phyloP scores from a whole-genome alignment of 306 rosid genomes.

The Vigna mungo region DNA sequence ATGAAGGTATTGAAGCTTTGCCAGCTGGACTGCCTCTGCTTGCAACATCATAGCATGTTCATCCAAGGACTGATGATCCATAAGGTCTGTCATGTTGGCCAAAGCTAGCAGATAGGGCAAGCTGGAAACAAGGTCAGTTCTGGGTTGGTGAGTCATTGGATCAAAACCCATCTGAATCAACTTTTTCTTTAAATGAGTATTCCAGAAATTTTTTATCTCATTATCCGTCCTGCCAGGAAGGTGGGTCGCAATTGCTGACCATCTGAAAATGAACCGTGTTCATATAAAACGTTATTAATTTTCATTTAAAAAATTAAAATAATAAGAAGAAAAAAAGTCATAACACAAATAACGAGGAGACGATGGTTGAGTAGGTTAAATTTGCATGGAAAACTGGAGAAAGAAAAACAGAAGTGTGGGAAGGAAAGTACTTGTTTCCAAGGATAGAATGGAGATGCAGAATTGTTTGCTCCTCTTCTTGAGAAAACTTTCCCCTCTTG shows the following conservation, averaged over 20 bases:
- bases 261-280: constrained; percentile 46
- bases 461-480: constrained; percentile 85
- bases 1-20: constrained; percentile 66
- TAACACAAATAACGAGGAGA: not conserved
- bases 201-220: constrained; percentile 90
- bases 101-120: constrained; percentile 69
- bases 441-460: constrained; percentile 90
- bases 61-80: constrained; percentile 56
- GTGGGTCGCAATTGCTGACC: constrained; percentile 87
- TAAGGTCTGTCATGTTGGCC: constrained; percentile 65
- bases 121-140: constrained; percentile 73
- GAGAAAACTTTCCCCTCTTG: constrained; percentile 87
- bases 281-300: too few relatives aligned
- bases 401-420: not conserved
- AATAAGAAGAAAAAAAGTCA: not conserved
- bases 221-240: constrained; percentile 84
- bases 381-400: not conserved
- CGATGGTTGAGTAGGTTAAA: constrained; percentile 15
- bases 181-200: constrained; percentile 84
- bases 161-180: constrained; percentile 91
- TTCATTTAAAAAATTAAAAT: not conserved
- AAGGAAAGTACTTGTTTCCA: constrained; percentile 73
- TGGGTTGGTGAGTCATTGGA: constrained; percentile 92
- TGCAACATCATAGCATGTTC: constrained; percentile 58
- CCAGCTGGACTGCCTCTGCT: constrained; percentile 60